Percentiles rank a stretch among this genome's conserved stretches.
Evolutionary conservation across 2,329 filamentous ascomycete genomes (phyloP).

Genomic region (Pestalotiopsis sp.): DNA sequence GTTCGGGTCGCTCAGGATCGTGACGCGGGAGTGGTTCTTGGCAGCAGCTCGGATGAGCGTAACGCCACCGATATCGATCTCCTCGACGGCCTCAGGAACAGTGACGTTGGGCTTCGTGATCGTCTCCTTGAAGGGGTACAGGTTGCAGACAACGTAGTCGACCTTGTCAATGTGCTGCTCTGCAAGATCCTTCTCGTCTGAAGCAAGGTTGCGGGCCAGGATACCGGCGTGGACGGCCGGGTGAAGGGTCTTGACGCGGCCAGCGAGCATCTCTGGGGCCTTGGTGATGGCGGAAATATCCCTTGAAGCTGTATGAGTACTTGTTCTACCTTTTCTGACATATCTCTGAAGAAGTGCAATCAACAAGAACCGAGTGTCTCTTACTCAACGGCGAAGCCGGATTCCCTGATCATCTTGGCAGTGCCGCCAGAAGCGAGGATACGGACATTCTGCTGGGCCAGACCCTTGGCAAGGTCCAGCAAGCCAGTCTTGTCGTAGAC

Average conservation of each 20-base stretch:
- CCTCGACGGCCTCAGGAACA: conserved; percentile 93
- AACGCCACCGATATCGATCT: conserved; percentile 98
- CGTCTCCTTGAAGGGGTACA: conserved; percentile 99
- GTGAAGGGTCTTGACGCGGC: conserved; percentile 89
- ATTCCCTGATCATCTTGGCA: conserved; percentile 93
- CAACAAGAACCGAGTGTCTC: background rate
- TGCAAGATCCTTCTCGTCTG: conserved; percentile 94
- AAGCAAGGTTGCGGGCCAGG: conserved; percentile 88
- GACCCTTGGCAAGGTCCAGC: conserved; percentile 86
- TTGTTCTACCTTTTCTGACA: background rate
- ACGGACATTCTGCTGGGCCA: conserved; percentile 85
- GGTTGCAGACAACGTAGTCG: conserved; percentile 95
- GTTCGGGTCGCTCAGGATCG: conserved; percentile 88
- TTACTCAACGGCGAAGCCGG: conserved; percentile 92
- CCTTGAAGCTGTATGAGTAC: conserved; percentile 43
- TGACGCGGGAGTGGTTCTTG: conserved; percentile 96
- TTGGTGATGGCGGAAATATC: conserved; percentile 97
- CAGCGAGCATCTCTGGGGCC: conserved; percentile 87
- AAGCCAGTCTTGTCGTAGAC: conserved; percentile 99
- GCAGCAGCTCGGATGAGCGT: conserved; percentile 94
- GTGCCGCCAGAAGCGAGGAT: conserved; percentile 95
- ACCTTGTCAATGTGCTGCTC: conserved; percentile 95
- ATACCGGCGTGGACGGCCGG: conserved; percentile 90
- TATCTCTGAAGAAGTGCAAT: background rate
- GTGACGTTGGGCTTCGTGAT: conserved; percentile 97